phyloP scores from a whole-genome alignment of 345 rosid genomes.

The Crucihimalaya himalaica region DNA sequence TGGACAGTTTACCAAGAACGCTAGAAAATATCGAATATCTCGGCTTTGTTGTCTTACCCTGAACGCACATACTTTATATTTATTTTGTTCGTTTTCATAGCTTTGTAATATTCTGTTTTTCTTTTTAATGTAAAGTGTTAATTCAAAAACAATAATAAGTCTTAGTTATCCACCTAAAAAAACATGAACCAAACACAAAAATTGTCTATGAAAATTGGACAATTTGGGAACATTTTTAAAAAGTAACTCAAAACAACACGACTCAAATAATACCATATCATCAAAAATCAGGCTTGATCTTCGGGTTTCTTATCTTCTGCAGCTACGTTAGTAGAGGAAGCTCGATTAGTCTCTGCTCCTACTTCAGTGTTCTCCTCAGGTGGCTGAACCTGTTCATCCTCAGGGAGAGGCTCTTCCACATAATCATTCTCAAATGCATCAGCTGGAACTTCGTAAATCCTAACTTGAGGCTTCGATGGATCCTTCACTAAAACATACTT shows the following conservation, averaged over 20 bases:
- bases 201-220: not conserved
- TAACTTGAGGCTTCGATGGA: conserved; percentile 89
- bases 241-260: not conserved
- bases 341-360: conserved; percentile 52
- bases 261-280: conserved; percentile 14
- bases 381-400: conserved; percentile 57
- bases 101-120: too few species aligned
- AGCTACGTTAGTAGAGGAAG: conserved; percentile 44
- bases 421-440: conserved; percentile 99
- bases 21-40: too few species aligned
- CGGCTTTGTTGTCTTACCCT: too few species aligned
- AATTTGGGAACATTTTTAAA: not conserved
- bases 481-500: conserved; percentile 86
- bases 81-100: too few species aligned
- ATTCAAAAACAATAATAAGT: too few species aligned
- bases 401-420: conserved; percentile 83
- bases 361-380: conserved; percentile 57
- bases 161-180: too few species aligned
- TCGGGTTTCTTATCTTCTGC: conserved; percentile 54
- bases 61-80: too few species aligned
- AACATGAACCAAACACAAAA: not conserved
- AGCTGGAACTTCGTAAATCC: conserved; percentile 93
- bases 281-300: conserved; percentile 34
- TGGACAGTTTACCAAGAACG: too few species aligned
- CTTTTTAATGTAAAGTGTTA: too few species aligned